Conservation (phyloP, 2,329 filamentous ascomycete species). For the Fusarium sp. region DNA sequence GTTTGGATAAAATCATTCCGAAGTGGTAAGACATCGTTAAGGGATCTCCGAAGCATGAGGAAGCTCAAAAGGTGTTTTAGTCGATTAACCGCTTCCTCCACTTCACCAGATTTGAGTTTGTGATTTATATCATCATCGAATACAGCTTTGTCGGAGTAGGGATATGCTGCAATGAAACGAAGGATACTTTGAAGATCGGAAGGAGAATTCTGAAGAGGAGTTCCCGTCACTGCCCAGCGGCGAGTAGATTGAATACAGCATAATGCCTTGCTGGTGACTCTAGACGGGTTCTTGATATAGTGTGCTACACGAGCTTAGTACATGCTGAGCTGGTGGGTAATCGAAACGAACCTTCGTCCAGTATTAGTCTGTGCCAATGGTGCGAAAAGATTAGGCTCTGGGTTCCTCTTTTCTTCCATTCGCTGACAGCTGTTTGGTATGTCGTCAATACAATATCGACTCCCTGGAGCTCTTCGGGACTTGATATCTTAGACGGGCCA, state of each 20-base stretch:
- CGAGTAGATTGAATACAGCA: conserved; percentile 51
- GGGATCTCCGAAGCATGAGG: neutral
- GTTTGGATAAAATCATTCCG: neutral
- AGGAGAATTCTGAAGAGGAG: conserved; percentile 60
- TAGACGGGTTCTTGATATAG: neutral
- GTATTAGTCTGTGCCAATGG: neutral
- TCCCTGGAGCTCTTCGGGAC: neutral
- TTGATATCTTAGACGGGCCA: neutral
- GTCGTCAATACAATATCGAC: neutral
- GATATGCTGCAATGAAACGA: conserved; percentile 57
- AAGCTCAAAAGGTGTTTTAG: neutral
- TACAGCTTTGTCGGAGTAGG: conserved; percentile 48
- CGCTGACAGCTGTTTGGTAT: neutral
- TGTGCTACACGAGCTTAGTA: neutral
- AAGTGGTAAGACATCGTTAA: neutral
- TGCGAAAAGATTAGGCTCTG: neutral
- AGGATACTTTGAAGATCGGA: conserved; percentile 57
- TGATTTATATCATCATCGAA: neutral
- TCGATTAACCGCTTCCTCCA: neutral
- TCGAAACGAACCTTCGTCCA: neutral
- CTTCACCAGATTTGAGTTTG: neutral
- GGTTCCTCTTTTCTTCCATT: neutral
- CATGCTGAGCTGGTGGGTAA: neutral
- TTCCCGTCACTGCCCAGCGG: conserved; percentile 62
- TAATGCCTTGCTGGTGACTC: conserved; percentile 47